phyloP scores from a whole-genome alignment of 148 eudicot genomes.

The Diospyros kaki region DNA sequence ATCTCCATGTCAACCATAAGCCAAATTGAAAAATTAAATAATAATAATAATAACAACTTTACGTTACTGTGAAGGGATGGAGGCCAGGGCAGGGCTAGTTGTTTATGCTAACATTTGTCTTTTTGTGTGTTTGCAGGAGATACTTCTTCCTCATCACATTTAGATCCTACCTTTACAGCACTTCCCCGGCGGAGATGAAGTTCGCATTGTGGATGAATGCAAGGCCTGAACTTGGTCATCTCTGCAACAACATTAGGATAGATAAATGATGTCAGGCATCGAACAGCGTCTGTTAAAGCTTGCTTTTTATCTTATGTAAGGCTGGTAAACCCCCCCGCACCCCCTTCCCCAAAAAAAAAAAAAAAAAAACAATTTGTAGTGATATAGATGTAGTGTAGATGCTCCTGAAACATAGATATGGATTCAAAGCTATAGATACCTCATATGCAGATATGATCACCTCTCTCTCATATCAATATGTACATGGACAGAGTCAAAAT shows the following conservation, averaged over 20 bases:
- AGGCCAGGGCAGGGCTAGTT: not conserved
- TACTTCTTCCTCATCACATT: slow-evolving; percentile 81
- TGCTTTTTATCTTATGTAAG: slow-evolving; percentile 7
- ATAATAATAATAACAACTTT: not conserved
- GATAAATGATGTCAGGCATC: slow-evolving; percentile 37
- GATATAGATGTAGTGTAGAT: too few relatives aligned
- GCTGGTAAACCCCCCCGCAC: not conserved
- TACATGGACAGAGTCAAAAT: too few relatives aligned
- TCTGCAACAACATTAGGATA: slow-evolving; percentile 77
- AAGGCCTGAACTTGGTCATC: slow-evolving; percentile 89
- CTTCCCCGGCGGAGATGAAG: slow-evolving; percentile 40
- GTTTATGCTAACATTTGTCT: not conserved
- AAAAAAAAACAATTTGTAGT: too few relatives aligned
- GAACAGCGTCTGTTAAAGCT: not conserved
- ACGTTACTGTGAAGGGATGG: not conserved
- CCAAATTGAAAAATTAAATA: not conserved
- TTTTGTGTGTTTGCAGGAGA: slow-evolving; percentile 56
- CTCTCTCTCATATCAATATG: too few relatives aligned
- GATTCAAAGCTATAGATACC: too few relatives aligned
- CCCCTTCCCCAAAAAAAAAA: not conserved
- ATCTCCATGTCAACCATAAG: not conserved
- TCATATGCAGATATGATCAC: too few relatives aligned
- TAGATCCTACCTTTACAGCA: slow-evolving; percentile 79
- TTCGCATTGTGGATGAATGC: slow-evolving; percentile 76
- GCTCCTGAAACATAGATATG: too few relatives aligned